These are phyloP conservation scores for Nicotiana noctiflora DNA, from an alignment of 257 asterid genomes.

Conservation along the genomic window DNA sequence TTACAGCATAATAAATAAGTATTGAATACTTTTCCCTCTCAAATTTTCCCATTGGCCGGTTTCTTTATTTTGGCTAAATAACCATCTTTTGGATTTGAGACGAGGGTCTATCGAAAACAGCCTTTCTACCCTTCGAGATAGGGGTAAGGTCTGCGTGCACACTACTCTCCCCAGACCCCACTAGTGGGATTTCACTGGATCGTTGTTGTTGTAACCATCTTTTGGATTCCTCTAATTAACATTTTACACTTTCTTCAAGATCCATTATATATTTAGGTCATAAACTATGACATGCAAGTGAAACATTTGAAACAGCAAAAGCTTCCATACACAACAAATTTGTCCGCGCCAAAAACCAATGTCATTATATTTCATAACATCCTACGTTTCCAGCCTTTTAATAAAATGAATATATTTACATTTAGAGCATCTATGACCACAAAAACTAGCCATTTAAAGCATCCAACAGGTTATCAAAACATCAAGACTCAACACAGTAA, in stretches of 20 bases:
- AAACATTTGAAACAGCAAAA: background rate
- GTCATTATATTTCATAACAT: background rate
- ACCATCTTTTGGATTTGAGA: too few relatives aligned
- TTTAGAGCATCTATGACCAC: background rate
- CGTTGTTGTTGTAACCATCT: background rate
- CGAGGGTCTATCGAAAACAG: too few relatives aligned
- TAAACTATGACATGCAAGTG: background rate
- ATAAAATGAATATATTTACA: background rate
- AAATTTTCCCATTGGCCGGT: background rate
- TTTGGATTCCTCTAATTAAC: background rate
- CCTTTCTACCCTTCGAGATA: too few relatives aligned
- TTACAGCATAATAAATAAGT: background rate
- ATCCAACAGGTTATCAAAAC: background rate
- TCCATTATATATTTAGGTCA: background rate
- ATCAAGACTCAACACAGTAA: background rate
- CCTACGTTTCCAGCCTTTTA: background rate
- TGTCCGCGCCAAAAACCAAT: background rate
- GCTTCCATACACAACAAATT: background rate
- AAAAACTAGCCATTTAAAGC: background rate
- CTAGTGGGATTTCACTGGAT: too few relatives aligned
- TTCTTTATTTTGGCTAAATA: background rate
- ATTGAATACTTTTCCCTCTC: background rate
- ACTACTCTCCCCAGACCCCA: too few relatives aligned
- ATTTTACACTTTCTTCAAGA: background rate
- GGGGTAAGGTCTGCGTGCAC: too few relatives aligned